Percentiles rank a stretch among this genome's conserved stretches.
These are phyloP conservation scores for Alternaria solani DNA, from an alignment of 2,329 filamentous ascomycete genomes.

Conservation along the genomic window DNA sequence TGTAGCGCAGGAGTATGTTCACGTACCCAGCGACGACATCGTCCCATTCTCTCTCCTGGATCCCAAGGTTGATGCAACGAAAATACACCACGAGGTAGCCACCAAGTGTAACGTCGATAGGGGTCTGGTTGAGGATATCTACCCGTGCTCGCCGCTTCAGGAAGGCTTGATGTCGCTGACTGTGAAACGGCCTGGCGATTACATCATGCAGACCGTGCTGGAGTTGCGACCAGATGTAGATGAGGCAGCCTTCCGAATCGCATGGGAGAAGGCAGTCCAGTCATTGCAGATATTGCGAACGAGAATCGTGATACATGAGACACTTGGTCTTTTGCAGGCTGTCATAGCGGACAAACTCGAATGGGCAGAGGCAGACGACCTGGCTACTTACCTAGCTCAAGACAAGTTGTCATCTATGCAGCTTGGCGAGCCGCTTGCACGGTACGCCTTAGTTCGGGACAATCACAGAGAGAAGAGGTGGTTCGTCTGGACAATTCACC, in stretches of 20 bases:
- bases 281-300: conserved; percentile 8
- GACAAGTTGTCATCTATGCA: conserved; percentile 8
- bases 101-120: not conserved
- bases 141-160: conserved; percentile 64
- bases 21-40: not conserved
- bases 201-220: conserved; percentile 52
- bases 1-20: not conserved
- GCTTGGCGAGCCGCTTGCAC: conserved; percentile 18
- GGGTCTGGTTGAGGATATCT: conserved; percentile 40
- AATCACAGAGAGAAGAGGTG: not conserved
- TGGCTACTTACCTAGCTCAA: conserved; percentile 8
- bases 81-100: not conserved
- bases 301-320: not conserved
- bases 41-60: conserved; percentile 1
- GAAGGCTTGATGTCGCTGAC: conserved; percentile 64
- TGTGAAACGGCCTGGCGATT: conserved; percentile 60
- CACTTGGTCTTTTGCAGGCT: conserved; percentile 17
- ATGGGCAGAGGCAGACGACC: conserved; percentile 9
- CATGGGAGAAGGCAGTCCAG: conserved; percentile 6
- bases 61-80: not conserved
- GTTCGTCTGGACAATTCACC: conserved; percentile 49
- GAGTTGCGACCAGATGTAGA: not conserved
- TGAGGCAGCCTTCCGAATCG: not conserved
- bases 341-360: conserved; percentile 18
- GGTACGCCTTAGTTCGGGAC: conserved; percentile 19